Evolutionary conservation across 1,139 yeast genomes (phyloP), one percentile per base, ranked within the genome.

Genomic region (Geotrichum aggregatum): DNA sequence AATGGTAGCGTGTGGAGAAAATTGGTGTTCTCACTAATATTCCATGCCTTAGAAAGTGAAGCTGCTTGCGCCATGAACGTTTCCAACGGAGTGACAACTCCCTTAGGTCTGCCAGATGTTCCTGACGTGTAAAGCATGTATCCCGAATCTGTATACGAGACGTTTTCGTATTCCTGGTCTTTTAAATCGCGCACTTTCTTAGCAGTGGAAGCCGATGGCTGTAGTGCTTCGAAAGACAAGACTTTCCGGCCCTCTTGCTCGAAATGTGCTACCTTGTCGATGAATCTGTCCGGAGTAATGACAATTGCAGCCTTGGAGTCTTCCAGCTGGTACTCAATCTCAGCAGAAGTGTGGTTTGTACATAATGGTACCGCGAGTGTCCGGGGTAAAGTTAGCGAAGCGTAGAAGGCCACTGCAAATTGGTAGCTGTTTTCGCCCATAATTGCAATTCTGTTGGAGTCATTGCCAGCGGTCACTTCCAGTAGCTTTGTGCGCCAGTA

Each of bases 111-210:
- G 22, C 72, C 72, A 2, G 71, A 67, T 1, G 72, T 69, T 6
- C 72, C 72, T 10, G 71, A 67, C 1, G 72, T 69, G 59, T 69
- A 69, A 33, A 69, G 59, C 59, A 69, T 68, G 52, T 68, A 65
- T n/a, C 70, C 70, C 2, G 64, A 35, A n/a, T 50, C 53, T 5
- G 24, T 48, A 26, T 33, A 48, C 7, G 52, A 42, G 7, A 35
- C 44, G 14, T 44, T 39, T 11, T 42, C n/a, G 26, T 54, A 49
- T 16, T 51, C 49, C 13, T 38, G 40, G 8, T 26, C 14, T n/a
- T 44, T 52, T 8, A 13, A 22, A 1, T 13, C 36, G 8, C 18
- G 11, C 6, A 8, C 21, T 8, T 44, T 33, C n/a, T 52, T 30
- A 13, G 52, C 62, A 16, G 52, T 49, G 16, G 44, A 46, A 24